phyloP scores from a whole-genome alignment of 495 filamentous ascomycete genomes.

The Apiosordaria backusii region DNA sequence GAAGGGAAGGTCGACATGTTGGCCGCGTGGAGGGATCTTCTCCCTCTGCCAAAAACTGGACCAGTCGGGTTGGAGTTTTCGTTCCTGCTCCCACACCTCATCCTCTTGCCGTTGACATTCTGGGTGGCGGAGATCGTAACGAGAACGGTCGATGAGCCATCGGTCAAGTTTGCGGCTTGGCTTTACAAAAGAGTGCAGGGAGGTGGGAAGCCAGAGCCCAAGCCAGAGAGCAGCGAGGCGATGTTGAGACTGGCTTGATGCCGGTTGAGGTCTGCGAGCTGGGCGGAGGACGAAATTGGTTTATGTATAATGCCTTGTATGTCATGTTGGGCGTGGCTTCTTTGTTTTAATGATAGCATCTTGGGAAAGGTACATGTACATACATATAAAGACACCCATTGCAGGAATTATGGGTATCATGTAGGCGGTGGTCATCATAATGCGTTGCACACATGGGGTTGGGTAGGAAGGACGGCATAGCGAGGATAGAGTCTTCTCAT shows the following conservation, averaged over 20 bases:
- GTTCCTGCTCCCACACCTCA: conserved; percentile 51
- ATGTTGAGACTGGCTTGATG: conserved; percentile 21
- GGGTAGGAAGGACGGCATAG: too few relatives aligned
- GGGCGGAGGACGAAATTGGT: neutral
- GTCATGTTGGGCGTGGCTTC: neutral
- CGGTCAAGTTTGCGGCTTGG: conserved; percentile 52
- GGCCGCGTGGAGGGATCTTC: conserved; percentile 43
- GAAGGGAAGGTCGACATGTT: conserved; percentile 29
- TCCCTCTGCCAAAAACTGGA: conserved; percentile 48
- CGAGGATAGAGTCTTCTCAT: neutral
- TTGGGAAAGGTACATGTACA: neutral
- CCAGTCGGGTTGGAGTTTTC: conserved; percentile 53
- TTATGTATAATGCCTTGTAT: neutral
- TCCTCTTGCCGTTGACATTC: conserved; percentile 55
- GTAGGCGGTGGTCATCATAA: neutral
- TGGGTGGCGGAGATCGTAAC: conserved; percentile 56
- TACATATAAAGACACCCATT: neutral
- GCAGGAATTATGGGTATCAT: neutral
- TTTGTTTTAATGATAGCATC: neutral
- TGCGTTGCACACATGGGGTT: too few relatives aligned
- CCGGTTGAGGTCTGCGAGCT: neutral
- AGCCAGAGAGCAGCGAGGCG: conserved; percentile 12
- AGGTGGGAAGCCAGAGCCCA: conserved; percentile 14
- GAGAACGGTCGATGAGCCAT: conserved; percentile 53
- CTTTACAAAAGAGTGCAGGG: conserved; percentile 40